Conservation (phyloP, 306 rosid genomes). For the Cyamopsis tetragonoloba region DNA sequence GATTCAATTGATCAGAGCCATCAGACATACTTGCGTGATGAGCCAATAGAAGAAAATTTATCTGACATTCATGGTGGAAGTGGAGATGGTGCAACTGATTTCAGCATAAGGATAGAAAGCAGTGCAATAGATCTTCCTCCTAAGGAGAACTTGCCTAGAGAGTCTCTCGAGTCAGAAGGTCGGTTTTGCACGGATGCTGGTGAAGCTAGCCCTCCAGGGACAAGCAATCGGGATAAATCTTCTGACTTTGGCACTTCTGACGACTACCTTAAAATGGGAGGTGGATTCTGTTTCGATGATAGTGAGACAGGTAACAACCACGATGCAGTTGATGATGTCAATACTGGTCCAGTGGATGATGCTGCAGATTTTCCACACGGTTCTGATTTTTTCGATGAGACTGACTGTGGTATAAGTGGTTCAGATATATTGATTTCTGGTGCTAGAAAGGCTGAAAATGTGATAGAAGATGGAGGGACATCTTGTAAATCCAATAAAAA, state of each 20-base stretch:
- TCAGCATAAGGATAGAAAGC: constrained; percentile 25
- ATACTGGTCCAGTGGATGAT: constrained; percentile 11
- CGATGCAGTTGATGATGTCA: constrained; percentile 24
- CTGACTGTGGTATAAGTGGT: constrained; percentile 13
- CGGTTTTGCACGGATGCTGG: constrained; percentile 32
- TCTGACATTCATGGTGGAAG: constrained; percentile 3
- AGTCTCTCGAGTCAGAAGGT: constrained; percentile 42
- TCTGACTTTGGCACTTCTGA: constrained; percentile 25
- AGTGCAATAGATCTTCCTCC: constrained; percentile 14
- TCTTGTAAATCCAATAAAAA: constrained; percentile 13
- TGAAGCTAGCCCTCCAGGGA: constrained; percentile 30
- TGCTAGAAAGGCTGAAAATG: constrained; percentile 16
- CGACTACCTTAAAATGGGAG: constrained; percentile 49
- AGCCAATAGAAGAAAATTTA: constrained; percentile 24
- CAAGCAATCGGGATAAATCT: constrained; percentile 17
- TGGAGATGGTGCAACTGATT: constrained; percentile 27
- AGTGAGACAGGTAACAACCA: constrained; percentile 22
- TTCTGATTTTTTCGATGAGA: constrained; percentile 29
- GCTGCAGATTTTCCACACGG: constrained; percentile 16
- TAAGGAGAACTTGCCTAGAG: constrained; percentile 16
- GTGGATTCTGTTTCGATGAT: constrained; percentile 63
- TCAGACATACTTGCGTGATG: constrained; percentile 25
- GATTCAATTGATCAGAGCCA: constrained; percentile 32
- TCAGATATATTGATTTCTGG: constrained; percentile 22
- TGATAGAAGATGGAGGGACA: constrained; percentile 14